phyloP scores from a whole-genome alignment of 2,329 filamentous ascomycete genomes.

The Chaetothyriales sp. region DNA sequence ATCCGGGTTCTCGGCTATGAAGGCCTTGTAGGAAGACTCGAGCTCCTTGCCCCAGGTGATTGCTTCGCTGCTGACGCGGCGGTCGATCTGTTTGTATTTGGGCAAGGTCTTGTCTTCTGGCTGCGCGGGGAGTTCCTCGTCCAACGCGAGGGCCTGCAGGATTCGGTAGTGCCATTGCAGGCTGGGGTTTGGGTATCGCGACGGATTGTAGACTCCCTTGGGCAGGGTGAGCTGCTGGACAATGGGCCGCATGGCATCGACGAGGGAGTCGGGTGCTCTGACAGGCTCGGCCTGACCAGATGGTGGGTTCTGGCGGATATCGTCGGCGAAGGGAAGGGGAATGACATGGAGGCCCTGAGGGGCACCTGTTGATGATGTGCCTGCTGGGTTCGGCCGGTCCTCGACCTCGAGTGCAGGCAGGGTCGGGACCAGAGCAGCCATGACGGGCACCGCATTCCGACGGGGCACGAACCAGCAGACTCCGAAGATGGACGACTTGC shows the following conservation, averaged over 20 bases:
- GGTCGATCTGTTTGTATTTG: conserved; percentile 75
- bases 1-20: conserved; percentile 26
- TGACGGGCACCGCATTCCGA: conserved; percentile 59
- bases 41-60: conserved; percentile 60
- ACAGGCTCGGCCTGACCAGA: conserved; percentile 32
- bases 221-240: conserved; percentile 80
- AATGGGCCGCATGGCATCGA: conserved; percentile 67
- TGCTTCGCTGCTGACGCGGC: conserved; percentile 66
- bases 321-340: conserved; percentile 76
- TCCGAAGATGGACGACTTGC: conserved; percentile 64
- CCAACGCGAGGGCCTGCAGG: conserved; percentile 74
- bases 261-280: conserved; percentile 52
- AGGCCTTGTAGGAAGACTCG: conserved; percentile 39
- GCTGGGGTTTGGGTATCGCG: conserved; percentile 78
- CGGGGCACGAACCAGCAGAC: conserved; percentile 83
- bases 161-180: conserved; percentile 97
- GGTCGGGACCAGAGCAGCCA: conserved; percentile 63
- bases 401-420: conserved; percentile 7
- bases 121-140: conserved; percentile 69
- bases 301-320: conserved; percentile 62
- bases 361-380: conserved; percentile 12
- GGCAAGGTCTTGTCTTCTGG: conserved; percentile 68
- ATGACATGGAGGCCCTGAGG: conserved; percentile 36
- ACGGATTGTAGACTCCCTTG: conserved; percentile 67
- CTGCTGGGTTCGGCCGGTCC: conserved; percentile 10